Conservation (phyloP, 495 filamentous ascomycete genomes). For the Bombardia bombarda region DNA sequence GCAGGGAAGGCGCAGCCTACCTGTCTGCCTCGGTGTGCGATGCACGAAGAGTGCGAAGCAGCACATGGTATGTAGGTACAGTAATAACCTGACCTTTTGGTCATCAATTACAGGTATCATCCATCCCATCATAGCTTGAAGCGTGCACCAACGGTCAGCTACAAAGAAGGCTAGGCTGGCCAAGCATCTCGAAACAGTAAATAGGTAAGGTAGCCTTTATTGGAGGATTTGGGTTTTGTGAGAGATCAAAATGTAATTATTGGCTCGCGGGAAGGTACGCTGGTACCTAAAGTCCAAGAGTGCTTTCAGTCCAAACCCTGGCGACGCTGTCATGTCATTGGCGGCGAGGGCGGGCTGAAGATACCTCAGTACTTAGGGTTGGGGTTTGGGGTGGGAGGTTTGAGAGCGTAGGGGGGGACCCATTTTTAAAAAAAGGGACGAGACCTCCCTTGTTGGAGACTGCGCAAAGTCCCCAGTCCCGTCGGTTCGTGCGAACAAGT, state of each 20-base stretch:
- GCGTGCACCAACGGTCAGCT: not conserved
- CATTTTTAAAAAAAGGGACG: conserved; percentile 18
- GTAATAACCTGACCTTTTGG: too few relatives aligned
- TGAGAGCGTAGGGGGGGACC: too few relatives aligned
- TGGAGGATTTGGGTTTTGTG: not conserved
- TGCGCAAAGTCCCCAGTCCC: conserved; percentile 20
- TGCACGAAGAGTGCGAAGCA: too few relatives aligned
- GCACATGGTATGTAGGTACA: too few relatives aligned
- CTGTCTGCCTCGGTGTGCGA: too few relatives aligned
- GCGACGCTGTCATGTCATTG: not conserved
- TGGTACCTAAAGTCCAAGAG: not conserved
- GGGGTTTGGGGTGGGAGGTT: conserved; percentile 12
- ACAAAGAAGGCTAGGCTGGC: not conserved
- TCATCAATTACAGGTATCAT: too few relatives aligned
- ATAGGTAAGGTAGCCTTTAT: not conserved
- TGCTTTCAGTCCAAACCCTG: not conserved
- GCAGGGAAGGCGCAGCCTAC: not conserved
- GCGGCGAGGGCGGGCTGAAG: not conserved
- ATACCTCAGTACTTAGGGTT: conserved; percentile 22
- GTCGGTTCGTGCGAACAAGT: conserved; percentile 28
- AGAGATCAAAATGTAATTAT: too few relatives aligned
- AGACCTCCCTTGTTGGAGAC: conserved; percentile 21
- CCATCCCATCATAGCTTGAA: too few relatives aligned
- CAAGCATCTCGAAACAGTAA: not conserved
- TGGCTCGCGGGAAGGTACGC: too few relatives aligned